Evolutionary conservation across 371 early-diverging fungal species (phyloP).

Genomic region (Rhizopus sp.): DNA sequence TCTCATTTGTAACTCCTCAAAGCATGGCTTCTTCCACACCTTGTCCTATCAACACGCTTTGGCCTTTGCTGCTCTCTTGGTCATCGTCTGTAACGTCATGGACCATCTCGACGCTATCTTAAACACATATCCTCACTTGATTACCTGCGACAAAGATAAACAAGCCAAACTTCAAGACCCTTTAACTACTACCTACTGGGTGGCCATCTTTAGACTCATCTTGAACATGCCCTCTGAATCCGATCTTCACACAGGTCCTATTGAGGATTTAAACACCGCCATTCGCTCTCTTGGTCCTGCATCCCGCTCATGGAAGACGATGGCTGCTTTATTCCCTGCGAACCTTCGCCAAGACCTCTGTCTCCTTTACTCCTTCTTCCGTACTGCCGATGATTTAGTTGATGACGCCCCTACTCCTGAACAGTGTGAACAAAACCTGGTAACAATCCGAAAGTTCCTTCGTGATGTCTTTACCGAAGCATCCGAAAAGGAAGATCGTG

Average conservation of each 20-base stretch:
- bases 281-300: slow-evolving; percentile 34
- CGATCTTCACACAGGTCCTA: slow-evolving; percentile 29
- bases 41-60: slow-evolving; percentile 44
- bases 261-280: slow-evolving; percentile 33
- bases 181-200: slow-evolving; percentile 25
- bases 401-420: slow-evolving; percentile 41
- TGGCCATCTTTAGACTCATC: slow-evolving; percentile 20
- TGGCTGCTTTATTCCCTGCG: slow-evolving; percentile 49
- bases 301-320: slow-evolving; percentile 54
- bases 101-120: slow-evolving; percentile 47
- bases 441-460: slow-evolving; percentile 31
- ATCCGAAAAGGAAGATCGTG: neutral
- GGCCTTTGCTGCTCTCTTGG: slow-evolving; percentile 38
- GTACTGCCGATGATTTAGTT: slow-evolving; percentile 59
- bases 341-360: slow-evolving; percentile 52
- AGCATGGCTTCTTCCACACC: slow-evolving; percentile 22
- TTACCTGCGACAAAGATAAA: slow-evolving; percentile 10
- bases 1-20: slow-evolving; percentile 22
- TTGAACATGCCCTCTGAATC: slow-evolving; percentile 22
- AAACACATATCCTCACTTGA: slow-evolving; percentile 36
- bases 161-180: slow-evolving; percentile 26
- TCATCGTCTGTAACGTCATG: slow-evolving; percentile 35
- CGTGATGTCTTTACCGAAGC: slow-evolving; percentile 20
- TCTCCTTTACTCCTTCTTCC: slow-evolving; percentile 58
- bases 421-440: slow-evolving; percentile 24